These are phyloP conservation scores for Microcyclospora tardicrescens DNA, from an alignment of 2,329 filamentous ascomycete genomes.

Conservation along the genomic window DNA sequence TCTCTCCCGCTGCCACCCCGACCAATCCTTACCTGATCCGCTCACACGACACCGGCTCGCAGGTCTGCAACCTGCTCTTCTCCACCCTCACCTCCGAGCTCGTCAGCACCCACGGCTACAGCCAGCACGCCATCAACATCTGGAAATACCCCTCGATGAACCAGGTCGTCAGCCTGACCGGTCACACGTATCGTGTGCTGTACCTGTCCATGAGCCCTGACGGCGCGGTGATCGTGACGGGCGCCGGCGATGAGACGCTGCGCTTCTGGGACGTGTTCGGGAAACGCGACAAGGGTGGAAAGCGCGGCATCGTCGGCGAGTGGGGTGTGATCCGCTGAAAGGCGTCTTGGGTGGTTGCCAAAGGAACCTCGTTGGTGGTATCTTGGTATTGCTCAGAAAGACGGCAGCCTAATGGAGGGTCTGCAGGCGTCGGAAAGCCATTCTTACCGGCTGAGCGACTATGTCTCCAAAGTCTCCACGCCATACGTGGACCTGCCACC, in stretches of 20 bases:
- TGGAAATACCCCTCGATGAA: constrained; percentile 99
- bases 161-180: constrained; percentile 86
- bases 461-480: no score
- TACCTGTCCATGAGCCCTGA: constrained; percentile 97
- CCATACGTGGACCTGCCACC: no score
- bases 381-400: no score
- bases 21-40: constrained; percentile 43
- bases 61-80: constrained; percentile 98
- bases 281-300: constrained; percentile 55
- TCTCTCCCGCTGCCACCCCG: constrained; percentile 22
- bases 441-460: no score
- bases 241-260: constrained; percentile 89
- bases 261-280: constrained; percentile 96
- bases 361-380: no score
- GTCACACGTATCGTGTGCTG: constrained; percentile 90
- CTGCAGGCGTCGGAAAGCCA: no score
- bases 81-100: constrained; percentile 96
- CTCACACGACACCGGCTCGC: constrained; percentile 90
- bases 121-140: constrained; percentile 95
- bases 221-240: constrained; percentile 84
- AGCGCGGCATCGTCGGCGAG: constrained; percentile 43
- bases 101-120: constrained; percentile 92
- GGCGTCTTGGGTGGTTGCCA: not conserved
- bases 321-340: constrained; percentile 60
- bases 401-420: no score